These are phyloP conservation scores for Kwoniella shandongensis DNA, from an alignment of 768 basidiomycete genomes.

Conservation along the genomic window DNA sequence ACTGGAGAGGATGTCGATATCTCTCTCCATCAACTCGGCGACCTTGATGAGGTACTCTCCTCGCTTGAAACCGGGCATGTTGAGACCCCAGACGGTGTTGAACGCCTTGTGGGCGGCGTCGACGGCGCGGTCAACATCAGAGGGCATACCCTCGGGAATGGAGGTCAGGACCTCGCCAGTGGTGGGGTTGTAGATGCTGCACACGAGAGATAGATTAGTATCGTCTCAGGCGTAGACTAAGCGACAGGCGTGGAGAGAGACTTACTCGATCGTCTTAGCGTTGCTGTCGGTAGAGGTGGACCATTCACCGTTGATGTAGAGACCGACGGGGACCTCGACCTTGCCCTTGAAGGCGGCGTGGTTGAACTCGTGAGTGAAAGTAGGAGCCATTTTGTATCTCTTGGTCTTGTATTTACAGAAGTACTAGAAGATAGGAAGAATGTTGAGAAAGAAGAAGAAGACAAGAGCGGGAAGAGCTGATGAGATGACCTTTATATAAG, in stretches of 20 bases:
- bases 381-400: constrained; percentile 36
- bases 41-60: constrained; percentile 78
- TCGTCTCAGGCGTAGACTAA: not conserved
- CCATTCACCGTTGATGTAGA: constrained; percentile 91
- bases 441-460: too few relatives aligned
- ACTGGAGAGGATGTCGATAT: constrained; percentile 76
- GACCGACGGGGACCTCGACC: constrained; percentile 67
- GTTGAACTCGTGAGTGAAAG: constrained; percentile 48
- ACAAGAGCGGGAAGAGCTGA: too few relatives aligned
- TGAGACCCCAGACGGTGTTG: constrained; percentile 84
- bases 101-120: constrained; percentile 78
- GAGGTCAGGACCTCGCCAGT: constrained; percentile 48
- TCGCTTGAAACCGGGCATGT: constrained; percentile 62
- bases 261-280: constrained; percentile 50
- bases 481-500: too few relatives aligned
- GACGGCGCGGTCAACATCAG: constrained; percentile 79
- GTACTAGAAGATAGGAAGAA: not conserved
- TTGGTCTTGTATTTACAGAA: not conserved
- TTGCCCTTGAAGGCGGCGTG: constrained; percentile 51
- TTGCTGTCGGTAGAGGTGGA: constrained; percentile 56
- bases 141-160: constrained; percentile 46
- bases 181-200: constrained; percentile 53
- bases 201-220: not conserved
- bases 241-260: not conserved
- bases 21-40: constrained; percentile 84